Percentiles rank a stretch among this genome's conserved stretches.
Evolutionary conservation across 805 yeast species (phyloP).

Genomic region (Kodamaea hsintzibuensis): DNA sequence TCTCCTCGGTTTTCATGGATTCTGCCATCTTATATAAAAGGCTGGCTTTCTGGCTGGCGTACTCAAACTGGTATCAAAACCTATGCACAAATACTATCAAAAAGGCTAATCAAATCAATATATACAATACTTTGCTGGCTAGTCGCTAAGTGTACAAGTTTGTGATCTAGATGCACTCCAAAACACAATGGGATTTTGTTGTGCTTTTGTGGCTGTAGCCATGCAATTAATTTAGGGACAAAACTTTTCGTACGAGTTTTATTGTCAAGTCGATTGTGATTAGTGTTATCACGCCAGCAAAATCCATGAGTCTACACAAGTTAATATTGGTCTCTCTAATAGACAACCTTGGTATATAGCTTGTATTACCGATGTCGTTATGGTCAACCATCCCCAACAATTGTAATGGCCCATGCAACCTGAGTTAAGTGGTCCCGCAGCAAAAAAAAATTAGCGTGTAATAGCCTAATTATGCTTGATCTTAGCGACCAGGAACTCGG

Average conservation of each 20-base stretch:
- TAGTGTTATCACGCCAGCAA: background rate
- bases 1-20: background rate
- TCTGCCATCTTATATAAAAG: background rate
- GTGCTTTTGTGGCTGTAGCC: background rate
- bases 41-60: background rate
- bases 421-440: background rate
- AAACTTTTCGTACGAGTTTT: background rate
- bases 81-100: background rate
- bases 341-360: background rate
- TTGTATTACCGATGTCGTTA: background rate
- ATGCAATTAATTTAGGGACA: background rate
- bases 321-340: background rate
- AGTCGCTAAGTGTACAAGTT: background rate
- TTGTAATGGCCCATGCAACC: background rate
- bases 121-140: background rate
- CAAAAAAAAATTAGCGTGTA: background rate
- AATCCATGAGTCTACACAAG: background rate
- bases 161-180: background rate
- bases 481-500: slow-evolving; percentile 2
- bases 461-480: slow-evolving; percentile 2
- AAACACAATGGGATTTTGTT: background rate
- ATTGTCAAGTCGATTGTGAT: background rate
- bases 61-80: background rate
- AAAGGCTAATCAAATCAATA: slow-evolving; percentile 2
- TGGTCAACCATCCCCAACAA: background rate